phyloP scores from a whole-genome alignment of 176 grass and related monocot genomes.

The Lolium rigidum region DNA sequence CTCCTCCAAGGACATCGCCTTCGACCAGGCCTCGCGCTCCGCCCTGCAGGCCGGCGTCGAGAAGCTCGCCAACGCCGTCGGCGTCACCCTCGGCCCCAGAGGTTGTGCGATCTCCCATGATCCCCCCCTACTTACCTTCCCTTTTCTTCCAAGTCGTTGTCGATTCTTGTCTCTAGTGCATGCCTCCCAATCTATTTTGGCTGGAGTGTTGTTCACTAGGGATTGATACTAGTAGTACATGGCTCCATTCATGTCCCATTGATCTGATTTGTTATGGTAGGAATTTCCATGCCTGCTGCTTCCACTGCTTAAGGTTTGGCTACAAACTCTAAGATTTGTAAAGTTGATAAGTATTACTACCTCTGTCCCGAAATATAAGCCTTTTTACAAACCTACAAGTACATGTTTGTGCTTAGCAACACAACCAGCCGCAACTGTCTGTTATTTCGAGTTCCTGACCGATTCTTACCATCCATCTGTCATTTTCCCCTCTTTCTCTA shows the following conservation, averaged over 20 bases:
- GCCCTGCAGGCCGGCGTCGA: slow-evolving; percentile 89
- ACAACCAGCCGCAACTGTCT: not conserved
- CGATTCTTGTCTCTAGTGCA: not conserved
- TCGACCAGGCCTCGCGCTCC: slow-evolving; percentile 73
- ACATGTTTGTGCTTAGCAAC: no score
- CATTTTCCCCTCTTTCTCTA: no score
- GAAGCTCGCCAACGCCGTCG: slow-evolving; percentile 84
- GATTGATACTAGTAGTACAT: not conserved
- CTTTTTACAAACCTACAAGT: no score
- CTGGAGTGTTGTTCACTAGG: no score
- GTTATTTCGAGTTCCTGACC: not conserved
- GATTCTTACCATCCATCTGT: not conserved
- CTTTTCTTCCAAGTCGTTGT: not conserved
- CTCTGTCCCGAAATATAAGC: no score
- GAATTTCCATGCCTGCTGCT: not conserved
- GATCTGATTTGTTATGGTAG: not conserved
- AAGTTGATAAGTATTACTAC: no score
- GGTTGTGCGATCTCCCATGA: slow-evolving; percentile 28
- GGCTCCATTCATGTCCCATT: not conserved
- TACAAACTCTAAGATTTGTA: not conserved
- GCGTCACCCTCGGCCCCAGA: slow-evolving; percentile 90
- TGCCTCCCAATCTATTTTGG: not conserved
- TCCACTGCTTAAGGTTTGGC: not conserved
- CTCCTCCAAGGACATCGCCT: slow-evolving; percentile 87
- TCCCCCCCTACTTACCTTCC: not conserved